Base-by-base conservation (phyloP, 2,329 filamentous ascomycete species). In the Pestalotiopsis fici region DNA sequence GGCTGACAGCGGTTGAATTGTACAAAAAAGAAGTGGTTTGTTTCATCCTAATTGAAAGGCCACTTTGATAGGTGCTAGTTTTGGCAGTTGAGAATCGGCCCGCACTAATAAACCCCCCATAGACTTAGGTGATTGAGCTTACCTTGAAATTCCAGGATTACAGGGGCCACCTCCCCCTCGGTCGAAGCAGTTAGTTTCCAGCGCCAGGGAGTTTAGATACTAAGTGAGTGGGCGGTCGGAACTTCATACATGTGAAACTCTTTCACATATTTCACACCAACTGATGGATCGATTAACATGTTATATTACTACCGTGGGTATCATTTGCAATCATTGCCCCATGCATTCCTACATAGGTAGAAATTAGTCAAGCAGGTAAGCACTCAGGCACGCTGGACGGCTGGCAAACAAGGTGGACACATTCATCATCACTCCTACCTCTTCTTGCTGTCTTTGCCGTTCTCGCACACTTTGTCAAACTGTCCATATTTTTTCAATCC, bases 391-490 rank as follows among this genome's bases (percentile, higher is more conserved):
- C n/a, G n/a, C n/a, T n/a, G n/a, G n/a, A n/a, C n/a, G n/a, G n/a
- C n/a, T n/a, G n/a, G n/a, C n/a, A n/a, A n/a, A n/a, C n/a, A n/a
- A n/a, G n/a, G n/a, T n/a, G n/a, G n/a, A n/a, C n/a, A n/a, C n/a
- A n/a, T n/a, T n/a, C n/a, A 57, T 25, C 27, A 31, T 31, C 6
- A 23, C 12, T n/a, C n/a, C n/a, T 35, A 12, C 31, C 28, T 60
- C 9, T 31, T 15, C 57, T 60, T 60, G 15, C 31, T 15, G n/a
- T 60, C 57, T 37, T 60, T 60, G 9, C 57, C 28, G 18, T 60
- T 60, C 57, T 60, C 28, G n/a, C 57, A 60, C n/a, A 60, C 57
- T 12, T 37, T 37, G 31, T 60, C 57, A 27, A 60, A 60, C 12
- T 39, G 27, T 31, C 57, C 57, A 37, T 60, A 60, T 23, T 31